These are phyloP conservation scores for Rickenella mellea DNA, from an alignment of 768 basidiomycete species.

Conservation along the genomic window DNA sequence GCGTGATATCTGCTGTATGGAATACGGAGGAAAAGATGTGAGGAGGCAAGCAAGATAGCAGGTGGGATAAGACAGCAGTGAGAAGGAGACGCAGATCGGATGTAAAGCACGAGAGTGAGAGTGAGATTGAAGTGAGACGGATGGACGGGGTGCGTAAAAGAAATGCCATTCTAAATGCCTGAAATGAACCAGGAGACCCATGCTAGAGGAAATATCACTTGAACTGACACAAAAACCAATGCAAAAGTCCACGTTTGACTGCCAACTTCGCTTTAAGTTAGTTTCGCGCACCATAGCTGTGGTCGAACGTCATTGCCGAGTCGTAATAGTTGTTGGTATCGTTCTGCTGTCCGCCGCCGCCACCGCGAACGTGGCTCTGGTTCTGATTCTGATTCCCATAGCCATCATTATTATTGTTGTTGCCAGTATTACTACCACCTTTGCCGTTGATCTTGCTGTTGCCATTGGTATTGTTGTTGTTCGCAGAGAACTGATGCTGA, in stretches of 20 bases:
- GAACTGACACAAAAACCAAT: too few relatives aligned
- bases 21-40: background rate
- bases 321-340: background rate
- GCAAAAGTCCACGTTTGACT: background rate
- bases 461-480: constrained; percentile 18
- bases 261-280: background rate
- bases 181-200: too few relatives aligned
- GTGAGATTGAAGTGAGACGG: too few relatives aligned
- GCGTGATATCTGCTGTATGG: background rate
- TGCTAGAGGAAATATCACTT: background rate
- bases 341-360: background rate
- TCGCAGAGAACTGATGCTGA: constrained; percentile 25
- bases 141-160: too few relatives aligned
- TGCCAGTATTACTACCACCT: background rate
- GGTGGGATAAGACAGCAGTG: too few relatives aligned
- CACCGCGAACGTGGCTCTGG: background rate
- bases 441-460: constrained; percentile 14
- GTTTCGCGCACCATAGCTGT: background rate
- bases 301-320: background rate
- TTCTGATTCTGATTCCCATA: background rate
- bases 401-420: constrained; percentile 1
- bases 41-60: too few relatives aligned
- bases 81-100: too few relatives aligned
- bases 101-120: too few relatives aligned
- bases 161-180: too few relatives aligned